Base-by-base conservation (phyloP, 768 basidiomycete genomes). In the Suillus bovinus region DNA sequence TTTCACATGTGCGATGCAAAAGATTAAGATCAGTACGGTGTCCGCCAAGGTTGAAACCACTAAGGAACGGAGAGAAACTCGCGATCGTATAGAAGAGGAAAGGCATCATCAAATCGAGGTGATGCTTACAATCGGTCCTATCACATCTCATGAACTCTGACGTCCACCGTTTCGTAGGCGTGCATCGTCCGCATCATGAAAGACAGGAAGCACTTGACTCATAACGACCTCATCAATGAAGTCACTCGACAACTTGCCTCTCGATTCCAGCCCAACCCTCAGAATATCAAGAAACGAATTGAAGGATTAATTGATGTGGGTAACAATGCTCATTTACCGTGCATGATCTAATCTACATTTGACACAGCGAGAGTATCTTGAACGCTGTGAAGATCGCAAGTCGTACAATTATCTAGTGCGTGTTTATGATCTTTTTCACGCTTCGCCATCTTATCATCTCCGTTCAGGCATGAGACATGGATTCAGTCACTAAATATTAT, bases 121-220 rank as follows among this genome's bases (percentile, higher is more conserved):
- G 64, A 59, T 85, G 11, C 42, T 27, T 5, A 29, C 16, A 24
- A 13, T 52, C 33, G 34, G 14, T 27, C 44, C 42, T 49, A 20
- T 14, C 39, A 31, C 60, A 53, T 41, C 47, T 5, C 46, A 38
- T 53, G 20, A 24, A 63, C 41, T 55, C 56, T 68, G 61, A 66
- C n/a, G 17, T 47, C 44, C 4, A 9, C 34, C 38, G 24, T 56
- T 50, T n/a, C 54, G 3, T 64, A 99, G 96, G 97, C 97, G 1
- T 98, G 94, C 70, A 90, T 99, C 65, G 97, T 99, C 29, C 88
- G 97, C 36, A 88, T 98, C 33, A 99, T 99, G 96, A 99, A 99
- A 77, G 89, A 94, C 71, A 81, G 95, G 60, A 98, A 98, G 72
- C 84, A 85, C 59, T 88, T 99, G 87, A 77, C 81, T 7, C 94